Evolutionary conservation across 306 rosid genomes (phyloP), one percentile per base, ranked within the genome.

Genomic region (Boehmeria nivea): DNA sequence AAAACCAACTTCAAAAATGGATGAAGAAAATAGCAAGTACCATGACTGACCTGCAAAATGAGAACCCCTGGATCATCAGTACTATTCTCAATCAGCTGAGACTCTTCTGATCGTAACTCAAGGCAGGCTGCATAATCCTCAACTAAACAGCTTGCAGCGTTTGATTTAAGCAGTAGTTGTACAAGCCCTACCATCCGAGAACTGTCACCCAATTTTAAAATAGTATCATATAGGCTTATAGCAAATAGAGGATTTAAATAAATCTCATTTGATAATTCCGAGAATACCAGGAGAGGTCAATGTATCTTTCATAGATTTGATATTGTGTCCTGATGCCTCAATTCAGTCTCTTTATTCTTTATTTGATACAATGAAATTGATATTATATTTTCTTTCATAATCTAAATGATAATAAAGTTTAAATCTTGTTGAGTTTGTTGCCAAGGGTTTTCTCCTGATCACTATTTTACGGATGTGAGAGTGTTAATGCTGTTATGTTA

Each of bases 101-200:
- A 76, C 68, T 83, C 95, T 69, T 84, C 95, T 6, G 89, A 82
- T 59, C 89, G 74, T 68, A 81, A 76, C 72, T 87, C 98, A 18
- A 91, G 95, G 85, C 98, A 91, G 54, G 95, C 94, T 57, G 98
- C 98, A 81, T 91, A 91, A 81, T 91, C 98, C 78, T 91, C 98
- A 47, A 91, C 64, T 69, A 91, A 77, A 67, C 74, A 82, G 76
- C 69, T 87, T 26, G 85, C 79, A 43, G 96, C 77, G 66, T 78
- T 84, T 49, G 84, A 82, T 74, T 91, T 82, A 24, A 91, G 78
- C 79, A 91, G 73, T 53, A 87, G 61, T 44, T 66, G 94, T 68
- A 91, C 95, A 60, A 91, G 93, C 78, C 95, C 95, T 68, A 69
- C 83, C 93, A 87, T 87, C 58, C 98, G 98, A 69, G 98, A 84